Base-by-base conservation (phyloP, 2,329 filamentous ascomycete species). In the Pseudogymnoascus sp. region DNA sequence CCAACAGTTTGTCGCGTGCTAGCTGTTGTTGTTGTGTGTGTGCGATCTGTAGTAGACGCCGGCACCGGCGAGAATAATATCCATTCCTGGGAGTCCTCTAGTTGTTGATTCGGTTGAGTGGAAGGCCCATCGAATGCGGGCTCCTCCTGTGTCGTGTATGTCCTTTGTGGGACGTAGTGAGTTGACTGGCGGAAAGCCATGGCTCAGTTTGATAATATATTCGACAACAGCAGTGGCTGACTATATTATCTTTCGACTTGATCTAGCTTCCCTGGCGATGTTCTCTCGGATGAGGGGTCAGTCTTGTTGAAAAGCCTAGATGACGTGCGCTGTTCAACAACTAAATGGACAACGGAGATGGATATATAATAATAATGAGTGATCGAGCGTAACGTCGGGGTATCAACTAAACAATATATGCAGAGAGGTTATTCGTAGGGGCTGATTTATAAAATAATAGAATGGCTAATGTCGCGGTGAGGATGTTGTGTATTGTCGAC, bases 81-180 rank as follows among this genome's bases (percentile, higher is more conserved):
- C 95, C 95, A 99, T 83, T 96, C 93, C 76, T 95, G 89, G 11
- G 90, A 88, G 68, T 93, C 88, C 66, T 90, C 86, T 65, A 86
- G 77, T 47, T 77, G 72, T 19, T 78, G 76, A 67, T 79, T 71
- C 35, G 59, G 63, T 7, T 61, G 57, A 13, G 64, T 28, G 19
- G 62, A 21, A 26, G 42, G 28, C 31, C 40, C 33, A 23, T 76
- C 74, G 42, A 60, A 36, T 47, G 68, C 65, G 31, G 76, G 72
- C 36, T 79, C 77, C 15, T 77, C 76, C 19, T 73, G 74, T 62
- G 75, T 74, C 2, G 77, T 71, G 35, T 76, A 76, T 65, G 77
- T 75, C 67, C 83, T 79, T 69, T 82, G 82, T 23, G 78, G 75
- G 31, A 78, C 73, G 69, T 82, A 82, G 65, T 81, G 79, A 38